Percentiles rank a stretch among this genome's conserved stretches.
These are phyloP conservation scores for Tulasnella calospora DNA, from an alignment of 768 basidiomycete species.

Conservation along the genomic window DNA sequence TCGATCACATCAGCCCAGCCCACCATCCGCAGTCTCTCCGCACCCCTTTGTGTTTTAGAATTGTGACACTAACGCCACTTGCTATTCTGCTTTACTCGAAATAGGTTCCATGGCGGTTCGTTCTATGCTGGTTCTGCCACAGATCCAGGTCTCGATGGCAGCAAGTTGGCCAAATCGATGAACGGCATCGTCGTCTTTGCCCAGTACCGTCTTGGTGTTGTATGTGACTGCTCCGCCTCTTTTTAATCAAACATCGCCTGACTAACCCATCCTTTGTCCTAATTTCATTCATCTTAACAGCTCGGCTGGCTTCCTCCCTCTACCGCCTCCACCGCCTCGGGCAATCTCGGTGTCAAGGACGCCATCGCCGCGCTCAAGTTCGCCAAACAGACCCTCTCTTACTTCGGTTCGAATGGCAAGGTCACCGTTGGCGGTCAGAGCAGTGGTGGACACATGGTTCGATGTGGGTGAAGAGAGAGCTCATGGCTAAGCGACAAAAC, in stretches of 20 bases:
- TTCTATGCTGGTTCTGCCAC: conserved; percentile 67
- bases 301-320: conserved; percentile 68
- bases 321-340: conserved; percentile 44
- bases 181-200: conserved; percentile 74
- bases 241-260: no score
- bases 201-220: conserved; percentile 78
- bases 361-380: conserved; percentile 62
- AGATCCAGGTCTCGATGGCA: conserved; percentile 69
- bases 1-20: no score
- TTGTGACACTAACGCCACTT: background rate
- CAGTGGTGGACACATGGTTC: conserved; percentile 70
- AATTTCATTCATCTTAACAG: conserved; percentile 37
- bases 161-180: conserved; percentile 62
- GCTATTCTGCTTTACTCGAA: background rate
- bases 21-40: background rate
- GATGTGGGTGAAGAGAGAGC: conserved; percentile 37
- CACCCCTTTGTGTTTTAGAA: background rate
- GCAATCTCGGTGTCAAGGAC: conserved; percentile 69
- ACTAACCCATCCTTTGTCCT: no score
- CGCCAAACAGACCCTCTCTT: conserved; percentile 50
- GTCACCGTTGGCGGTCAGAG: conserved; percentile 81
- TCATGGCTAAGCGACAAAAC: background rate
- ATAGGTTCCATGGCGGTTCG: conserved; percentile 83
- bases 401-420: conserved; percentile 65
- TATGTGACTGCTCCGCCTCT: no score